Conservation (phyloP, 148 eudicot genomes). For the Rhododendron griersonianum region DNA sequence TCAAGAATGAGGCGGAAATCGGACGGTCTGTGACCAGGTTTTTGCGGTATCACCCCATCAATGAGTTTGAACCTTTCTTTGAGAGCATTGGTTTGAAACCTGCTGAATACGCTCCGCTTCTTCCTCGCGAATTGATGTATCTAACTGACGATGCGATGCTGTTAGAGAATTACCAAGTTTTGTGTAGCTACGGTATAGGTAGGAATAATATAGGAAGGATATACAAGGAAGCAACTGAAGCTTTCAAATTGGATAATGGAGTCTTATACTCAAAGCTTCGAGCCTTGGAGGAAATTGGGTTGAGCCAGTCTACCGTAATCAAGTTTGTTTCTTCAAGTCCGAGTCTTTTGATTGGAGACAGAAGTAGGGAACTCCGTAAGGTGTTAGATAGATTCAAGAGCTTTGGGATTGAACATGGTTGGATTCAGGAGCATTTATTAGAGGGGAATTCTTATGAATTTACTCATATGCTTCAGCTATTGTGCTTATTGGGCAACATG, state of each 20-base stretch:
- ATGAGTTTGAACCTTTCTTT: constrained; percentile 78
- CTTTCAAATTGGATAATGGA: constrained; percentile 44
- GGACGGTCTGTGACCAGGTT: constrained; percentile 35
- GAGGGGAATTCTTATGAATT: constrained; percentile 42
- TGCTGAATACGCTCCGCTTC: constrained; percentile 30
- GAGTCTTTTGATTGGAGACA: constrained; percentile 38
- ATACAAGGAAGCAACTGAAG: constrained; percentile 52
- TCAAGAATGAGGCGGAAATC: constrained; percentile 24
- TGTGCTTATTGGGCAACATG: constrained; percentile 32
- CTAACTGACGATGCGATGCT: constrained; percentile 50
- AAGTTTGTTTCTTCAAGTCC: constrained; percentile 50
- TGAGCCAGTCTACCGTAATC: constrained; percentile 29
- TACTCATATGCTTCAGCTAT: constrained; percentile 46
- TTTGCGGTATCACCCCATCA: constrained; percentile 63
- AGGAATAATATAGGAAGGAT: constrained; percentile 52
- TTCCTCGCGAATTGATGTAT: constrained; percentile 54
- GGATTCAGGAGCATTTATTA: constrained; percentile 42
- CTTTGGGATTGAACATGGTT: constrained; percentile 39
- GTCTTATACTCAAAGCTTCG: constrained; percentile 43
- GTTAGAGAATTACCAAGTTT: constrained; percentile 50
- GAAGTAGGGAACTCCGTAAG: constrained; percentile 22
- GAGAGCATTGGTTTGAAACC: constrained; percentile 79
- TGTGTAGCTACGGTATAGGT: constrained; percentile 60
- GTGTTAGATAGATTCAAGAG: constrained; percentile 31
- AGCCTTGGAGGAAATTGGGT: constrained; percentile 47